These are phyloP conservation scores for Phytophthora megakarya DNA, from an alignment of 352 stramenopile species.

Conservation along the genomic window DNA sequence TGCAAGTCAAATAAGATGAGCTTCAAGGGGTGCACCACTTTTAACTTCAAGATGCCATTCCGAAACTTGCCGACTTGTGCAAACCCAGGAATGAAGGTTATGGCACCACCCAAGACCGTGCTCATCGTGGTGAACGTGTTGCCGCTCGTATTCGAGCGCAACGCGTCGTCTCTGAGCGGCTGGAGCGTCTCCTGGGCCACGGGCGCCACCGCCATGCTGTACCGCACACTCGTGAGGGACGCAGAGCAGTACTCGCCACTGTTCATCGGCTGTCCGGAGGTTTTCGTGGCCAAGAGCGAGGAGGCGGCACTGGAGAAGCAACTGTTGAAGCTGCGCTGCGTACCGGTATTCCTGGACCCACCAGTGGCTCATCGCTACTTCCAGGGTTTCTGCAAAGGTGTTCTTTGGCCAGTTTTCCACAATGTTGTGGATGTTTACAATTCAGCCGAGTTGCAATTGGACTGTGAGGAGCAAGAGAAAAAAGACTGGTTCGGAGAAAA, in stretches of 20 bases:
- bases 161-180: slow-evolving; percentile 35
- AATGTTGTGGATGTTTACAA: slow-evolving; percentile 97
- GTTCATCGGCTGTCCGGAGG: slow-evolving; percentile 77
- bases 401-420: slow-evolving; percentile 98
- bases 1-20: slow-evolving; percentile 16
- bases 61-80: slow-evolving; percentile 15
- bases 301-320: slow-evolving; percentile 76
- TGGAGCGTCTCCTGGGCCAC: slow-evolving; percentile 78
- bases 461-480: slow-evolving; percentile 35
- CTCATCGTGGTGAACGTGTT: slow-evolving; percentile 84
- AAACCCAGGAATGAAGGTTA: slow-evolving; percentile 24
- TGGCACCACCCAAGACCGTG: slow-evolving; percentile 52
- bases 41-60: slow-evolving; percentile 28
- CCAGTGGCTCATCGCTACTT: slow-evolving; percentile 85
- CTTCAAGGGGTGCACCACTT: slow-evolving; percentile 20
- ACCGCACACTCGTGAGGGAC: slow-evolving; percentile 68
- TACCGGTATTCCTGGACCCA: slow-evolving; percentile 95
- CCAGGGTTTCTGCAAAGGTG: slow-evolving; percentile 96
- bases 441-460: slow-evolving; percentile 66
- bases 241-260: slow-evolving; percentile 59
- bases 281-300: slow-evolving; percentile 67
- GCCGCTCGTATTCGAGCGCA: slow-evolving; percentile 72
- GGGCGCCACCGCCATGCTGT: slow-evolving; percentile 75
- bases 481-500: slow-evolving; percentile 20
- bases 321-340: slow-evolving; percentile 90